phyloP scores from a whole-genome alignment of 495 filamentous ascomycete species.

The Trichoderma erinaceum region DNA sequence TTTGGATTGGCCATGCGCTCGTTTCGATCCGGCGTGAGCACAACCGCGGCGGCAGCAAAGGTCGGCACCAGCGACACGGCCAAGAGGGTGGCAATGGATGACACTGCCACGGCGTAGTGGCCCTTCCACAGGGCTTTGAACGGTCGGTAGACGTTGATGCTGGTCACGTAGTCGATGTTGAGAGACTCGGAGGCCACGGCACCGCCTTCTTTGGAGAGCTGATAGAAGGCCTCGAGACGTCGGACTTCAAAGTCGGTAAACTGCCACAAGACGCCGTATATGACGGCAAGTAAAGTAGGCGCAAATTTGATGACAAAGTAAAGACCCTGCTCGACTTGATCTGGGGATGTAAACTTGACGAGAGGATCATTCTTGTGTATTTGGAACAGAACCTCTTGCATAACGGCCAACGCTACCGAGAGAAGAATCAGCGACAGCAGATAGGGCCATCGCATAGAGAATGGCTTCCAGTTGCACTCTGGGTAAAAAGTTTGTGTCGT shows the following conservation, averaged over 20 bases:
- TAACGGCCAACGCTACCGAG: slow-evolving; percentile 48
- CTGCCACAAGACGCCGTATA: slow-evolving; percentile 71
- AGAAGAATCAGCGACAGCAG: slow-evolving; percentile 47
- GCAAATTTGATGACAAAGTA: slow-evolving; percentile 71
- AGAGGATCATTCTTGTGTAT: slow-evolving; percentile 39
- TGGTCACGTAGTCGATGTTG: slow-evolving; percentile 66
- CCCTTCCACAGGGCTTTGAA: slow-evolving; percentile 50
- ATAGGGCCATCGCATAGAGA: slow-evolving; percentile 63
- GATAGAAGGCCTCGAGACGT: slow-evolving; percentile 68
- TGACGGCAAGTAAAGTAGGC: slow-evolving; percentile 60
- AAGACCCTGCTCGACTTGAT: slow-evolving; percentile 41
- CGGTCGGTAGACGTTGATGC: slow-evolving; percentile 57
- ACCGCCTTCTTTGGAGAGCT: slow-evolving; percentile 58
- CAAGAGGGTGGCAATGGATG: slow-evolving; percentile 54
- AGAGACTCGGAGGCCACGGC: slow-evolving; percentile 60
- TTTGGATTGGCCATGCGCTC: slow-evolving; percentile 26
- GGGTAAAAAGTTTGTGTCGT: slow-evolving; percentile 46
- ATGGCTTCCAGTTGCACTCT: slow-evolving; percentile 65
- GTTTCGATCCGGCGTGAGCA: slow-evolving; percentile 43
- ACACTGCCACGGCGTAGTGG: slow-evolving; percentile 61
- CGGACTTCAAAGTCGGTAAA: slow-evolving; percentile 68
- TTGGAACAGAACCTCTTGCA: slow-evolving; percentile 57
- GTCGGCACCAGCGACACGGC: slow-evolving; percentile 59
- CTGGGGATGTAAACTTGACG: slow-evolving; percentile 45
- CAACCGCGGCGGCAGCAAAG: slow-evolving; percentile 52